These are phyloP conservation scores for Podospora didyma DNA, from an alignment of 495 filamentous ascomycete genomes.

Conservation along the genomic window DNA sequence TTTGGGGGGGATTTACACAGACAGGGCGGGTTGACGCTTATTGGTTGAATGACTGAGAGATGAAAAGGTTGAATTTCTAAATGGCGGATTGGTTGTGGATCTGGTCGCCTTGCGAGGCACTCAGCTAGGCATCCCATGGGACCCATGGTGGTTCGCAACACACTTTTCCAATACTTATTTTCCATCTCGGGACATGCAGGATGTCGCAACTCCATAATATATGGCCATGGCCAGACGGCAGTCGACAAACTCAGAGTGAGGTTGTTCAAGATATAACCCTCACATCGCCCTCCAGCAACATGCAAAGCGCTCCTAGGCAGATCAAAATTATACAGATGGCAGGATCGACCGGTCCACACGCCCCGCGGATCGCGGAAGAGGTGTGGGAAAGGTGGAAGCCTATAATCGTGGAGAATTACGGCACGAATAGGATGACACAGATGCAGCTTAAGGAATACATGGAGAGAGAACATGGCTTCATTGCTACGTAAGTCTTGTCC, in stretches of 20 bases:
- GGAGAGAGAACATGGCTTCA: slow-evolving; percentile 21
- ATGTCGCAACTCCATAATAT: not conserved
- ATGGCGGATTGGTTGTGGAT: not conserved
- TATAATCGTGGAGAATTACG: slow-evolving; percentile 12
- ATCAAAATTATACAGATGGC: not conserved
- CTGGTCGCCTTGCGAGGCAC: not conserved
- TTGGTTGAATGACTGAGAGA: not conserved
- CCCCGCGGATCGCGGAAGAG: slow-evolving; percentile 7
- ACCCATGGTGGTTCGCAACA: not conserved
- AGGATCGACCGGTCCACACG: not conserved
- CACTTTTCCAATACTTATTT: not conserved
- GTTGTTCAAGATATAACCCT: too few species aligned
- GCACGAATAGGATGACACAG: slow-evolving; percentile 8
- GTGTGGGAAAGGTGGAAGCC: slow-evolving; percentile 5
- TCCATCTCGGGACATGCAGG: not conserved
- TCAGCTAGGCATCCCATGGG: not conserved
- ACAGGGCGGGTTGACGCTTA: not conserved
- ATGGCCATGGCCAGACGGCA: too few species aligned
- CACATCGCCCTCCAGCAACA: not conserved
- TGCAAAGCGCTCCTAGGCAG: not conserved
- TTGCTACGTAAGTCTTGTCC: slow-evolving; percentile 21
- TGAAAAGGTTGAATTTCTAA: not conserved
- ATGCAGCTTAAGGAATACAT: slow-evolving; percentile 13
- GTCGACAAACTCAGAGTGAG: too few species aligned
- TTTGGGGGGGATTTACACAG: not conserved